These are phyloP conservation scores for Tolypocladium endophyticum DNA, from an alignment of 2,329 filamentous ascomycete genomes.

Conservation along the genomic window DNA sequence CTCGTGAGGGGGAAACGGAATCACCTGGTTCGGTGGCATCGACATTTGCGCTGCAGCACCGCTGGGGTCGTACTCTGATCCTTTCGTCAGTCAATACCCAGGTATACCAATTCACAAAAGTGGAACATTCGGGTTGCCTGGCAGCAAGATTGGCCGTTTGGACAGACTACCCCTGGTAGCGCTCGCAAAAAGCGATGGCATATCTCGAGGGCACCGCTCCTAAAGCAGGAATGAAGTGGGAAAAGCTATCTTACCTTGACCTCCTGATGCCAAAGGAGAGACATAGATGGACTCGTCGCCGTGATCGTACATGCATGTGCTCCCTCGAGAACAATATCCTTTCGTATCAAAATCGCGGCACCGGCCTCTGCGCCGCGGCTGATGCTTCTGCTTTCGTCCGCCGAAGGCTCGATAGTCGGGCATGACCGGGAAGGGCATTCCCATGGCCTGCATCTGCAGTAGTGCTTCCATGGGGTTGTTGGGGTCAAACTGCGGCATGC, in stretches of 20 bases:
- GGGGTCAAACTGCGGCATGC: constrained; percentile 42
- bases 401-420: constrained; percentile 20
- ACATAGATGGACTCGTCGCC: constrained; percentile 38
- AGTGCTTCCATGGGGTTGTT: constrained; percentile 52
- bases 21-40: constrained; percentile 7
- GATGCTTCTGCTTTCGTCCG: constrained; percentile 8
- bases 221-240: background rate
- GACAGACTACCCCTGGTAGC: background rate
- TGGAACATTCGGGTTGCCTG: background rate
- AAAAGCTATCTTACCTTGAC: constrained; percentile 14
- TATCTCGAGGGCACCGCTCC: too few relatives aligned
- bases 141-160: background rate
- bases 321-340: constrained; percentile 60
- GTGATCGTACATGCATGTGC: constrained; percentile 60
- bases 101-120: background rate
- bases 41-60: constrained; percentile 15
- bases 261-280: constrained; percentile 11
- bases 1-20: constrained; percentile 10
- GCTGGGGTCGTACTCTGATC: constrained; percentile 21
- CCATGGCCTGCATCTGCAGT: constrained; percentile 49
- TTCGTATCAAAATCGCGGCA: constrained; percentile 65
- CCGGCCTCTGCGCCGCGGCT: constrained; percentile 31
- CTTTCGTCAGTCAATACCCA: constrained; percentile 5
- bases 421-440: constrained; percentile 29
- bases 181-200: background rate